These are phyloP conservation scores for Pleoardoris graminearum DNA, from an alignment of 2,329 filamentous ascomycete genomes.

Conservation along the genomic window DNA sequence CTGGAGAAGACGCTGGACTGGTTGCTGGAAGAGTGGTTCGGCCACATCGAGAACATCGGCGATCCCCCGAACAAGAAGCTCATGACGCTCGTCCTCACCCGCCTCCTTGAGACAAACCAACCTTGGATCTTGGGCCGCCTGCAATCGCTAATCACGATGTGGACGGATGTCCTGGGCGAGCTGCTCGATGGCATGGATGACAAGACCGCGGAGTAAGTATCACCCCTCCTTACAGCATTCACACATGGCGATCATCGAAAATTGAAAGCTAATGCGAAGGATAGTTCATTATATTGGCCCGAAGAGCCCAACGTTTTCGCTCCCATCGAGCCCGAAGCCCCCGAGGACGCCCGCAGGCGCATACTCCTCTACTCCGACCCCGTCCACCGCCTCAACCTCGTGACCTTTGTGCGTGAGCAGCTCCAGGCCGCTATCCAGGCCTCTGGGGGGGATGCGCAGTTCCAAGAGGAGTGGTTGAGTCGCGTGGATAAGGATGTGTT, in stretches of 20 bases:
- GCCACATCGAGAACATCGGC: conserved; percentile 68
- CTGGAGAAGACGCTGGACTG: conserved; percentile 48
- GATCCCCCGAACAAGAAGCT: conserved; percentile 70
- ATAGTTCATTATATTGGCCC: conserved; percentile 49
- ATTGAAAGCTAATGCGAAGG: too few species aligned
- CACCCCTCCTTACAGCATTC: neutral
- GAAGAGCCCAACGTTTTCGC: conserved; percentile 32
- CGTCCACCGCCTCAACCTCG: conserved; percentile 67
- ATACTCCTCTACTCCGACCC: conserved; percentile 64
- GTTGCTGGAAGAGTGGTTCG: conserved; percentile 66
- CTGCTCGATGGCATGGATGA: conserved; percentile 64
- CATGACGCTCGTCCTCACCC: conserved; percentile 71
- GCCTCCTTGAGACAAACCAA: conserved; percentile 67
- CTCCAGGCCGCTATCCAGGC: conserved; percentile 62
- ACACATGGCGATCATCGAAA: too few species aligned
- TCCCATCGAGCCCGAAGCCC: conserved; percentile 44
- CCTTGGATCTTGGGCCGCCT: conserved; percentile 63
- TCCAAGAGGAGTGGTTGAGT: conserved; percentile 69
- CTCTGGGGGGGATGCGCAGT: conserved; percentile 66
- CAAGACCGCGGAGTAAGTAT: conserved; percentile 42
- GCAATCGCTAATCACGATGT: conserved; percentile 75
- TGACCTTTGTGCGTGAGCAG: conserved; percentile 65
- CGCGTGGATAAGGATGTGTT: conserved; percentile 77
- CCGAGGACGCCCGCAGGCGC: conserved; percentile 52
- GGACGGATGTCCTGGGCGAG: conserved; percentile 71